A percentile compares a stretch with the other conserved stretches of the same genome.
These are phyloP conservation scores for Flaveria floridana DNA, from an alignment of 140 eudicot genomes.

Conservation along the genomic window DNA sequence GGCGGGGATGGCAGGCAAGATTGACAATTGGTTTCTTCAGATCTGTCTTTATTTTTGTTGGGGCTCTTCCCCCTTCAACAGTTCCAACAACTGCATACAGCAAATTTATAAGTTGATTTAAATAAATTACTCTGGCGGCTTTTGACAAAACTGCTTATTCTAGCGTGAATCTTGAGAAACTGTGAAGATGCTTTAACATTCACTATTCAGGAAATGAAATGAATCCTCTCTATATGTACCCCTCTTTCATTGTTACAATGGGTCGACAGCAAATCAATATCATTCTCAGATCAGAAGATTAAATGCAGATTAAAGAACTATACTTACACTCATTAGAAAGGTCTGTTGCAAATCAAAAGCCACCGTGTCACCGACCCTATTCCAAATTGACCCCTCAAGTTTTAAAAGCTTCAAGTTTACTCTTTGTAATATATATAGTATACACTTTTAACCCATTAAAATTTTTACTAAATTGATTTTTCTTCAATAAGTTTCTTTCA, in stretches of 20 bases:
- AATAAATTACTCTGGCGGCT: neutral
- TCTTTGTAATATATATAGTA: too few relatives aligned
- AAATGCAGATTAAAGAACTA: neutral
- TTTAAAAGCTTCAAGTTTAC: too few relatives aligned
- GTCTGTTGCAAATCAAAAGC: too few relatives aligned
- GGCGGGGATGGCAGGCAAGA: constrained; percentile 99
- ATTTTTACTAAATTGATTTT: too few relatives aligned
- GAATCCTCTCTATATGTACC: neutral
- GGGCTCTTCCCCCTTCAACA: constrained; percentile 97
- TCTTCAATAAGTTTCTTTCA: too few relatives aligned
- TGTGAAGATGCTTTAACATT: constrained; percentile 16
- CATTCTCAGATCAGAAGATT: constrained; percentile 13
- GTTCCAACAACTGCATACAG: constrained; percentile 91
- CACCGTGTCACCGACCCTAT: too few relatives aligned
- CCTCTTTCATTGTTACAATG: constrained; percentile 19
- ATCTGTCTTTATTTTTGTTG: constrained; percentile 96
- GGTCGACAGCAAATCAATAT: constrained; percentile 12
- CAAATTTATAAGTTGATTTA: constrained; percentile 22
- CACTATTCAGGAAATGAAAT: neutral
- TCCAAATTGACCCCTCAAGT: too few relatives aligned
- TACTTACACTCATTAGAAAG: too few relatives aligned
- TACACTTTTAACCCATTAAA: too few relatives aligned
- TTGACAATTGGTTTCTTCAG: constrained; percentile 96
- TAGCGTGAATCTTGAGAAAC: constrained; percentile 6
- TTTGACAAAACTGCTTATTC: constrained; percentile 8